Percentiles rank a stretch among this genome's conserved stretches.
Evolutionary conservation across 1,284 basidiomycete genomes (phyloP).

Genomic region (Irpex sp.): DNA sequence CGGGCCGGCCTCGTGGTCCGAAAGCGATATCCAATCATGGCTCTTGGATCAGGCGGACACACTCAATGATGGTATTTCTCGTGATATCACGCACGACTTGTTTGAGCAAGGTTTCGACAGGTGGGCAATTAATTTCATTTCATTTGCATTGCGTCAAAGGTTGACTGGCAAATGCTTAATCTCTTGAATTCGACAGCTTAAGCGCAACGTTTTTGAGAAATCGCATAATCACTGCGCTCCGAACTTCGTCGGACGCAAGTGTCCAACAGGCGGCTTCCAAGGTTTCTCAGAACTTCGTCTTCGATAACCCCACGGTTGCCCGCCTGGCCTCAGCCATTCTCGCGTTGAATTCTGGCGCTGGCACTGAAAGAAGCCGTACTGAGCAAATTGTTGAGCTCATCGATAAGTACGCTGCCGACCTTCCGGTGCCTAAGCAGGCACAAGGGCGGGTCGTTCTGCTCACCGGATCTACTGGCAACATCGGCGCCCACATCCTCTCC

Average conservation of each 20-base stretch:
- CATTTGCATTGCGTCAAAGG: not conserved
- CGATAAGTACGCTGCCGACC: slow-evolving; percentile 8
- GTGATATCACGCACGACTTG: slow-evolving; percentile 21
- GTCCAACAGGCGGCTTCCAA: slow-evolving; percentile 1
- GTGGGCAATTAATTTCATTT: slow-evolving; percentile 13
- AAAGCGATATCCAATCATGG: slow-evolving; percentile 23
- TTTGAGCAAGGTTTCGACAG: slow-evolving; percentile 36
- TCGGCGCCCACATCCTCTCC: slow-evolving; percentile 17
- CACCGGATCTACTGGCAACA: slow-evolving; percentile 15
- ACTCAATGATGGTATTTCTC: slow-evolving; percentile 16
- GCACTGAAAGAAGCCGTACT: not conserved
- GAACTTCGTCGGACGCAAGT: slow-evolving; percentile 1
- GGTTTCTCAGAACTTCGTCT: slow-evolving; percentile 12
- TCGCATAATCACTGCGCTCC: slow-evolving; percentile 26
- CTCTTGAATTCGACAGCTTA: slow-evolving; percentile 22
- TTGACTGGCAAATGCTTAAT: not conserved
- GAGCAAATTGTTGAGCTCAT: slow-evolving; percentile 6
- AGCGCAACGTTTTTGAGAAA: slow-evolving; percentile 33
- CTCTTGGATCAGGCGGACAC: slow-evolving; percentile 23
- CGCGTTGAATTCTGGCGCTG: not conserved
- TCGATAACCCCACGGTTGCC: slow-evolving; percentile 11
- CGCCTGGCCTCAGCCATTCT: slow-evolving; percentile 9
- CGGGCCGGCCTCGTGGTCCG: slow-evolving; percentile 23
- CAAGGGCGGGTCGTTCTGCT: slow-evolving; percentile 11
- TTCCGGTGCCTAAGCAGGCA: not conserved